phyloP scores from a whole-genome alignment of 768 basidiomycete genomes.

The Auriculariales sp. region DNA sequence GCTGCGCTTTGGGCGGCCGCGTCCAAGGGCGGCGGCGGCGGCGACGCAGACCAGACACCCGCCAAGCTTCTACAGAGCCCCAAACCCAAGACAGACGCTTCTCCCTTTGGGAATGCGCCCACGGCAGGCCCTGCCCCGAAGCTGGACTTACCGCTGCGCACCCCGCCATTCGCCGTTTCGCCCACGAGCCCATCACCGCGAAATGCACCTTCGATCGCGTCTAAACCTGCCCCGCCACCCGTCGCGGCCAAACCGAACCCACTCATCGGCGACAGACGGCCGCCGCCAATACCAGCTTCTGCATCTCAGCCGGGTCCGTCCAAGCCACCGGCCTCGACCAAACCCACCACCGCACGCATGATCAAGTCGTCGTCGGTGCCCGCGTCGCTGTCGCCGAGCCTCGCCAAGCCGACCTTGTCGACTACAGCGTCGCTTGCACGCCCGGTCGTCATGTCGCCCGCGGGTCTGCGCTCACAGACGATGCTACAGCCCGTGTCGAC shows the following conservation, averaged over 20 bases:
- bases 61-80: background rate
- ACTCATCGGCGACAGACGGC: background rate
- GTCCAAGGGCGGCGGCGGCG: conserved; percentile 5
- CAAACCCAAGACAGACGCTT: background rate
- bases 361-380: conserved; percentile 55
- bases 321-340: background rate
- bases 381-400: conserved; percentile 54
- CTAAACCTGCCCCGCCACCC: background rate
- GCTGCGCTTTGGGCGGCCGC: conserved; percentile 56
- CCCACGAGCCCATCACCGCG: background rate
- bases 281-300: background rate
- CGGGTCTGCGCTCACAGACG: background rate
- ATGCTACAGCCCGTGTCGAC: conserved; percentile 3
- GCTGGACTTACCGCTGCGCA: background rate
- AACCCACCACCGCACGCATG: conserved; percentile 19
- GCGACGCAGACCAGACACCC: background rate
- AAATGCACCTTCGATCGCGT: background rate
- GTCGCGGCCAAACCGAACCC: background rate
- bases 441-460: conserved; percentile 14
- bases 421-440: conserved; percentile 65
- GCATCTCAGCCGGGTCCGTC: background rate
- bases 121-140: conserved; percentile 1
- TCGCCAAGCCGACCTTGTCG: conserved; percentile 57
- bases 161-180: background rate
- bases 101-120: conserved; percentile 12